phyloP scores from a whole-genome alignment of 805 yeast genomes.

The Ogataea naganishii region DNA sequence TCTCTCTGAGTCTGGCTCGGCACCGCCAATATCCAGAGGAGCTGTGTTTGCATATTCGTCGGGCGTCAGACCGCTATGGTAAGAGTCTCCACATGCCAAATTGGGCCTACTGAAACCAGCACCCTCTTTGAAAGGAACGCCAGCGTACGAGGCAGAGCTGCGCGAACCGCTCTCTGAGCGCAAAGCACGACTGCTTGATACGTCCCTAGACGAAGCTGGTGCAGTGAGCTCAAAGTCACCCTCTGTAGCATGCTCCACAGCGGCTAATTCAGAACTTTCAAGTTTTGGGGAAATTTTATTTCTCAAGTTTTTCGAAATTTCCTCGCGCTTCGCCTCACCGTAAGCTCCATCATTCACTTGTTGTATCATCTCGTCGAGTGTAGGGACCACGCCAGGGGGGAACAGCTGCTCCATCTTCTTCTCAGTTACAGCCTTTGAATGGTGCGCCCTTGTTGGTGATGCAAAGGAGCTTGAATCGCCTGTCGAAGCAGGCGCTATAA shows the following conservation, averaged over 20 bases:
- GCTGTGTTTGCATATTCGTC: constrained; percentile 29
- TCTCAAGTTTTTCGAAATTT: no score
- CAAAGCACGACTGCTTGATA: constrained; percentile 23
- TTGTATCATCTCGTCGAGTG: constrained; percentile 23
- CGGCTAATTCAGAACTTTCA: no score
- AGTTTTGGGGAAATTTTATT: no score
- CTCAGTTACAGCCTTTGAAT: constrained; percentile 4
- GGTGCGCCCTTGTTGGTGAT: neutral
- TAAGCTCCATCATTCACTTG: constrained; percentile 23
- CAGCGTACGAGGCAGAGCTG: no score
- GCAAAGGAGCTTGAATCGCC: constrained; percentile 2
- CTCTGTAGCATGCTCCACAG: no score
- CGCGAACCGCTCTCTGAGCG: constrained; percentile 2
- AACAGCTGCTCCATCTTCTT: constrained; percentile 9
- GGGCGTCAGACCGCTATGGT: constrained; percentile 46
- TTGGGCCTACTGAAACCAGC: constrained; percentile 39
- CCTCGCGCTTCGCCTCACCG: constrained; percentile 4
- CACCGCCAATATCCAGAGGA: constrained; percentile 33
- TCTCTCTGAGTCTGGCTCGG: constrained; percentile 28
- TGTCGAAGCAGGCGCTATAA: constrained; percentile 25
- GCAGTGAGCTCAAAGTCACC: constrained; percentile 29
- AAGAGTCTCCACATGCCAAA: constrained; percentile 72
- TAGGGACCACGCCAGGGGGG: constrained; percentile 15
- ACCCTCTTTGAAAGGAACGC: constrained; percentile 17
- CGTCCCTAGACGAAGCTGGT: constrained; percentile 39